Conservation (phyloP, 1,284 basidiomycete genomes). For the Malassezia dermatis region DNA sequence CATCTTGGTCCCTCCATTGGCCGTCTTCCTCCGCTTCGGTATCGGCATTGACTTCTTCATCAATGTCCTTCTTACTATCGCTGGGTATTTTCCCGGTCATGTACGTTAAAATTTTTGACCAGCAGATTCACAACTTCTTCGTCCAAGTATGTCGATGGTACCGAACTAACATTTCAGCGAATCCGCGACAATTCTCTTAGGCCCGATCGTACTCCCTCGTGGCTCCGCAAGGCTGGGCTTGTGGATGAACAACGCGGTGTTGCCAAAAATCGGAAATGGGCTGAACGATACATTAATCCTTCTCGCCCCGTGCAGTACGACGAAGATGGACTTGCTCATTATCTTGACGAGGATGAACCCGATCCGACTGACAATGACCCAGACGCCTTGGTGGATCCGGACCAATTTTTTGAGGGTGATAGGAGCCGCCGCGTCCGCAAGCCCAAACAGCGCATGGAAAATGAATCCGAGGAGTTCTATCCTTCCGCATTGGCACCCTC, state of each 20-base stretch:
- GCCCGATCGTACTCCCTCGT: slow-evolving; percentile 6
- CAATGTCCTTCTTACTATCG: slow-evolving; percentile 76
- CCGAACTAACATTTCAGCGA: slow-evolving; percentile 1
- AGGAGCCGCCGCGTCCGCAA: neutral
- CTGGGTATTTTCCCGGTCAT: slow-evolving; percentile 57
- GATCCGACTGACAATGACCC: neutral
- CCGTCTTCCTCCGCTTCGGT: slow-evolving; percentile 87
- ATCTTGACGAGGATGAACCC: slow-evolving; percentile 6
- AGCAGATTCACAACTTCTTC: slow-evolving; percentile 17
- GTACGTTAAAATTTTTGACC: slow-evolving; percentile 23
- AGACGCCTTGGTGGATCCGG: slow-evolving; percentile 12
- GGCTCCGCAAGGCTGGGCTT: slow-evolving; percentile 7
- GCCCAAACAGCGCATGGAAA: neutral
- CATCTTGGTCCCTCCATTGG: slow-evolving; percentile 50
- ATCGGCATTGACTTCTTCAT: slow-evolving; percentile 85
- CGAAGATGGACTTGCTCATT: slow-evolving; percentile 14
- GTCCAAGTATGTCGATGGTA: slow-evolving; percentile 4
- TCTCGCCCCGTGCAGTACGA: slow-evolving; percentile 16
- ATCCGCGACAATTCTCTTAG: slow-evolving; percentile 9
- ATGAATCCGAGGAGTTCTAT: neutral
- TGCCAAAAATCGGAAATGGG: slow-evolving; percentile 1
- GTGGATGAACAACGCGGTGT: neutral
- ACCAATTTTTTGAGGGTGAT: slow-evolving; percentile 6
- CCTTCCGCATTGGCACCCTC: neutral
- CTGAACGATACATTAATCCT: slow-evolving; percentile 8